Base-by-base conservation (phyloP, 352 stramenopile species). In the Globisporangium okanoganense region DNA sequence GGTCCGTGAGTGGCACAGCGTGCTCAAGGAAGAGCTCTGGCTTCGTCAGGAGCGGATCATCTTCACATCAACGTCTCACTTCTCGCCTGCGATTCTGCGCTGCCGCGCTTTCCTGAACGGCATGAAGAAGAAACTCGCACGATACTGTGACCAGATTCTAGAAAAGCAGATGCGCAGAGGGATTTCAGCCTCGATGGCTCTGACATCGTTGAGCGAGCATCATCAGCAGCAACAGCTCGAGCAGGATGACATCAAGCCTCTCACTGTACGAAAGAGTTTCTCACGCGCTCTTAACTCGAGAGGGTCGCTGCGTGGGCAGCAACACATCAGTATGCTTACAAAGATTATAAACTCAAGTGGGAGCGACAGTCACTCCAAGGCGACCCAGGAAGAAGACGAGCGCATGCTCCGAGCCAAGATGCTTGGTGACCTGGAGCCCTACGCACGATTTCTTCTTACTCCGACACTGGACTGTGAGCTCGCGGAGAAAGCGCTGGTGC, bases 61-160 rank as follows among this genome's bases (percentile, higher is more conserved):
- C n/a, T 88, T 89, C 18, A 57, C 72, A 13, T 67, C 72, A 1
- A 65, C 64, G 3, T 91, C 82, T 0, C 47, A 18, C 0, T 89
- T 89, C 47, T 67, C 71, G 16, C 59, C 77, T 18, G 54, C 61
- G 1, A 70, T 89, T 4, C 56, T 67, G 25, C 66, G 78, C 6
- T 88, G 77, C 44, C 67, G 76, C 18, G 79, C 76, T 1, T 85
- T 82, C 56, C 58, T 91, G 0, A 81, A 88, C n/a, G 82, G 79
- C 12, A 79, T 89, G 55, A 84, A 81, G 14, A 67, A 72, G 10
- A 67, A 69, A 38, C 56, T 78, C 4, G 69, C 58, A 38, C 66
- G 63, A 16, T 61, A 43, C 9, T 64, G 67, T 36, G 49, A 67
- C 25, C 63, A 75, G 13, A 12, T 72, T 22, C n/a, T 71, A 16